phyloP scores from a whole-genome alignment of 1,284 basidiomycete species.

The Puccinia triticina region DNA sequence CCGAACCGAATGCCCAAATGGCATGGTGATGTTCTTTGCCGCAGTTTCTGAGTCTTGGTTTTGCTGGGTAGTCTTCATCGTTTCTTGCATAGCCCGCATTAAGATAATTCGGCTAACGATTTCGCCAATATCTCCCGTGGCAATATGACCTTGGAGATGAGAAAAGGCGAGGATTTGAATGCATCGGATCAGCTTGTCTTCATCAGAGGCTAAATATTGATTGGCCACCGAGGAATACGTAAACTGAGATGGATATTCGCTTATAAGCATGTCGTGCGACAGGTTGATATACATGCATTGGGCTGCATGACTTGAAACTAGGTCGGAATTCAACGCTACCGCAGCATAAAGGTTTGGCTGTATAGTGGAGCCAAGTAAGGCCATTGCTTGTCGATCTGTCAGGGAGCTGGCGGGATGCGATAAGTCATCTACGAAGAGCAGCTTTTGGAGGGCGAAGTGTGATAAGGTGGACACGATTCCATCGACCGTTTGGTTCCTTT shows the following conservation, averaged over 20 bases:
- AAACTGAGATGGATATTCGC: conserved; percentile 4
- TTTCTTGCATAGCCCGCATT: conserved; percentile 3
- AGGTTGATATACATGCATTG: not conserved
- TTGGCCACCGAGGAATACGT: conserved; percentile 4
- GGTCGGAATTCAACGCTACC: not conserved
- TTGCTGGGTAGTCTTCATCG: not conserved
- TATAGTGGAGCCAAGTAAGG: not conserved
- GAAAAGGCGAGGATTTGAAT: not conserved
- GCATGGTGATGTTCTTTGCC: not conserved
- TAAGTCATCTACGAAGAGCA: not conserved
- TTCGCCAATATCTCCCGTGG: not conserved
- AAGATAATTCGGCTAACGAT: not conserved
- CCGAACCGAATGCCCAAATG: not conserved
- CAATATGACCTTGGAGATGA: not conserved
- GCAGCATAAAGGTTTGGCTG: not conserved
- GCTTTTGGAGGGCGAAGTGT: not conserved
- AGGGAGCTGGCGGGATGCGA: not conserved
- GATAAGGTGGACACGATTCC: not conserved
- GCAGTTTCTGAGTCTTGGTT: not conserved
- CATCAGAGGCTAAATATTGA: not conserved
- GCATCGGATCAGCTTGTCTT: not conserved
- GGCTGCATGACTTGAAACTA: not conserved
- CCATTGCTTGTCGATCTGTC: not conserved
- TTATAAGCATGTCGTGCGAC: not conserved
- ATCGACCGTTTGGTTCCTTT: not conserved